Base-by-base conservation (phyloP, 192 early-diverging fungal species). In the Umbelopsis sp. region DNA sequence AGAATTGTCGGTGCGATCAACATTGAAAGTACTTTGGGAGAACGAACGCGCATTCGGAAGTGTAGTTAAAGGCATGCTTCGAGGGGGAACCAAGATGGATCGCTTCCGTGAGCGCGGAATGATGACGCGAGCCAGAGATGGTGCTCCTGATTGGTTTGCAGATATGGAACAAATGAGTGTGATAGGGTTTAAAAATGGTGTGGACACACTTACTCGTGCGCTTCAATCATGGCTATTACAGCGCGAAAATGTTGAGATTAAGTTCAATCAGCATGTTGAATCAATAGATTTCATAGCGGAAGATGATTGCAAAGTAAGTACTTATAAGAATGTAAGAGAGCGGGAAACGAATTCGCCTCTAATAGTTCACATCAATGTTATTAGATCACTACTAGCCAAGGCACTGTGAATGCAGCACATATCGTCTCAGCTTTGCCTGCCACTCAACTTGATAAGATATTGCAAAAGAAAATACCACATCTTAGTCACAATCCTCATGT, bases 151-250 rank as follows among this genome's bases (percentile, higher is more conserved):
- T 25, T 90, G 92, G 75, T 87, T 89, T 69, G 75, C 84, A 0
- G 64, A 71, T 22, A 76, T 93, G 27, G 78, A 87, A 55, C 82
- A 85, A 5, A 82, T 81, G 8, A 94, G 92, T 72, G 87, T 98
- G 55, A 92, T 92, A 78, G 90, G 93, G 35, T 96, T 98, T 75
- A 83, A 84, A 61, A 82, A 87, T 44, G 96, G 96, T 11, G 78
- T 94, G 55, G 87, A 95, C 69, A 87, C 85, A 3, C 80, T 97
- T 12, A 74, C 90, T 0, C 76, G 88, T 46, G 76, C 83, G 2
- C 65, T 97, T 30, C 76, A 83, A 16, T 64, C 69, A 22, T 78
- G 82, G 41, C 80, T 98, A 30, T 52, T 66, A 4, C 35, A 51
- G 3, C 68, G 68, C 20, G 81, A 84, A 0, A 90, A 91, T 45